phyloP scores from a whole-genome alignment of 768 basidiomycete genomes.

The Lyophyllum shimeji region DNA sequence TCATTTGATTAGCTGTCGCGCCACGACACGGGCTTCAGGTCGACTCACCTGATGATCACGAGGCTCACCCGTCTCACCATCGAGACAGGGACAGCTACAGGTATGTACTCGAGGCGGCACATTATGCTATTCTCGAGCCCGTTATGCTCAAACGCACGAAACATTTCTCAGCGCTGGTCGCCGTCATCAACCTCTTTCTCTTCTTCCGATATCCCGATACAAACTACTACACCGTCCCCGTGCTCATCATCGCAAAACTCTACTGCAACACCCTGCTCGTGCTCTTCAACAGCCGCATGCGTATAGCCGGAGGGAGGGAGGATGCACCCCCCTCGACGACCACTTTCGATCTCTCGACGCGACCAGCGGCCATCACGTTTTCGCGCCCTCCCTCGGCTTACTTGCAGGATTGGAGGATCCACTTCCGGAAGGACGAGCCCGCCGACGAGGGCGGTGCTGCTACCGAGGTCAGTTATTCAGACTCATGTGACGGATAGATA shows the following conservation, averaged over 20 bases:
- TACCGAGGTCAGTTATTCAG: background rate
- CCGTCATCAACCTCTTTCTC: constrained; percentile 23
- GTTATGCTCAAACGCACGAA: background rate
- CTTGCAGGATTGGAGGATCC: constrained; percentile 9
- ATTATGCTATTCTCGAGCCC: too few species aligned
- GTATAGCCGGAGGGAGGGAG: constrained; percentile 21
- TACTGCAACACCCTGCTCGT: constrained; percentile 30
- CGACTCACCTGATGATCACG: constrained; percentile 22
- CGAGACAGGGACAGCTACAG: constrained; percentile 27
- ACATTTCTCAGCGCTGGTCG: constrained; percentile 21
- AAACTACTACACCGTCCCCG: constrained; percentile 24
- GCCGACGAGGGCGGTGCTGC: background rate
- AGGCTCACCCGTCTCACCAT: constrained; percentile 25
- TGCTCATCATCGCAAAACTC: constrained; percentile 25
- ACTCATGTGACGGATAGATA: background rate
- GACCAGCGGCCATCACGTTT: background rate
- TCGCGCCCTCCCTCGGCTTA: constrained; percentile 16
- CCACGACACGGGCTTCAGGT: constrained; percentile 22
- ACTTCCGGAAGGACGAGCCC: background rate
- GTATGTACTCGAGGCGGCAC: too few species aligned
- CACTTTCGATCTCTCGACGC: constrained; percentile 7
- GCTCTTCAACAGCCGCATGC: constrained; percentile 27
- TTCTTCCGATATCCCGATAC: constrained; percentile 26
- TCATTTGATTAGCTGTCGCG: constrained; percentile 16
- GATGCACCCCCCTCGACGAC: constrained; percentile 5